Evolutionary conservation across 2,329 filamentous ascomycete genomes (phyloP), one percentile per base, ranked within the genome.

Genomic region (Phialemonium atrogriseum): DNA sequence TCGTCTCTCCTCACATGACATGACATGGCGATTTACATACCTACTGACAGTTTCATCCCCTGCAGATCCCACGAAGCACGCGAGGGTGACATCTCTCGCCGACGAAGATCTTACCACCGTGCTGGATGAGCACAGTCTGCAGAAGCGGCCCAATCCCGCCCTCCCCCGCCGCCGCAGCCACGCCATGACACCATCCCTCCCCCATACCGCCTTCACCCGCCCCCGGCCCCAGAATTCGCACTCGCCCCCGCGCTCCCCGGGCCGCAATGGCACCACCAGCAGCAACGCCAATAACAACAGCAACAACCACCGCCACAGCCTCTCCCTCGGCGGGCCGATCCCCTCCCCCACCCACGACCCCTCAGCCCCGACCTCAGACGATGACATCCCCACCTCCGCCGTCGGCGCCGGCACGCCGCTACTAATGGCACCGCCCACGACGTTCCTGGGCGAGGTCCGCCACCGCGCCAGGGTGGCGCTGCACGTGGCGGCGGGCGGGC

Each of bases 371-470:
- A n/a, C n/a, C n/a, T n/a, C n/a, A n/a, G n/a, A n/a, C n/a, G n/a
- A n/a, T n/a, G n/a, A 21, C 25, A n/a, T 17, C 15, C 12, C 16
- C 25, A 10, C 10, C 27, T n/a, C n/a, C n/a, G n/a, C 40, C 6
- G 27, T 40, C 4, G 38, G 32, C 17, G 42, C 44, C 21, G 48
- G 47, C 5, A 58, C 61, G 6, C 66, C 66, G 0, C 56, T 74
- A 3, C 52, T 73, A 10, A 62, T 73, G 59, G 52, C 69, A 5
- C 67, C 69, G 5, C 68, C 68, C 3, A 54, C 54, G 4, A 61
- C 52, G 4, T 43, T 50, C 14, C 37, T 51, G 10, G 53, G 45
- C 21, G 49, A 51, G 27, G 35, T 58, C 16, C 52, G 47, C 21
- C 55, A 63, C 26, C 50, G 47, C 27, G 44, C 53, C 4, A 43